A percentile compares a stretch with the other conserved stretches of the same genome.
These are phyloP conservation scores for Esteya vermicola DNA, from an alignment of 2,329 filamentous ascomycete genomes.

Conservation along the genomic window DNA sequence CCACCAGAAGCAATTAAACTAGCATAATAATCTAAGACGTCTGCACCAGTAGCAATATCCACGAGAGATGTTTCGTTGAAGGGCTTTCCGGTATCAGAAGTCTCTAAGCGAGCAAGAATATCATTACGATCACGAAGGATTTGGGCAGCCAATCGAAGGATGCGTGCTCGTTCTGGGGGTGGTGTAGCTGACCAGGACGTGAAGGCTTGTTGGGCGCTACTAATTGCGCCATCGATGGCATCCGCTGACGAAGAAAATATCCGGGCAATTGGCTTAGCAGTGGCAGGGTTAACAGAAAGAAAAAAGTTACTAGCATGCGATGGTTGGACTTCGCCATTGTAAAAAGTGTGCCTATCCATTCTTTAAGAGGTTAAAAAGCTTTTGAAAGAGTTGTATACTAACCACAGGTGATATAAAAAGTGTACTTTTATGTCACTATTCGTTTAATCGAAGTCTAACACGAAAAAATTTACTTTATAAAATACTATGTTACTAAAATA, in stretches of 20 bases:
- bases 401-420: too few relatives aligned
- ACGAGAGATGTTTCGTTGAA: slow-evolving; percentile 74
- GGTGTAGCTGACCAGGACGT: slow-evolving; percentile 62
- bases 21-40: slow-evolving; percentile 25
- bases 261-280: slow-evolving; percentile 50
- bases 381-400: too few relatives aligned
- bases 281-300: slow-evolving; percentile 61
- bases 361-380: too few relatives aligned
- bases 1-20: slow-evolving; percentile 17
- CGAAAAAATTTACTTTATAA: too few relatives aligned
- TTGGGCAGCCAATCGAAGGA: slow-evolving; percentile 62
- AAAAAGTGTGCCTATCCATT: slow-evolving; percentile 65
- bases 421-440: too few relatives aligned
- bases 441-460: too few relatives aligned
- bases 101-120: slow-evolving; percentile 65
- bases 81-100: slow-evolving; percentile 74
- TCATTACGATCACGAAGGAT: slow-evolving; percentile 67
- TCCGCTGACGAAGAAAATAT: slow-evolving; percentile 54
- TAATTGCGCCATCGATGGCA: slow-evolving; percentile 53
- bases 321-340: slow-evolving; percentile 54
- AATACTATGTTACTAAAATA: too few relatives aligned
- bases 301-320: slow-evolving; percentile 49
- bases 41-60: slow-evolving; percentile 42
- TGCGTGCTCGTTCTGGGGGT: slow-evolving; percentile 46
- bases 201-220: slow-evolving; percentile 59